Conservation (phyloP, 371 early-diverging fungal species). For the Rhizopus delemar region DNA sequence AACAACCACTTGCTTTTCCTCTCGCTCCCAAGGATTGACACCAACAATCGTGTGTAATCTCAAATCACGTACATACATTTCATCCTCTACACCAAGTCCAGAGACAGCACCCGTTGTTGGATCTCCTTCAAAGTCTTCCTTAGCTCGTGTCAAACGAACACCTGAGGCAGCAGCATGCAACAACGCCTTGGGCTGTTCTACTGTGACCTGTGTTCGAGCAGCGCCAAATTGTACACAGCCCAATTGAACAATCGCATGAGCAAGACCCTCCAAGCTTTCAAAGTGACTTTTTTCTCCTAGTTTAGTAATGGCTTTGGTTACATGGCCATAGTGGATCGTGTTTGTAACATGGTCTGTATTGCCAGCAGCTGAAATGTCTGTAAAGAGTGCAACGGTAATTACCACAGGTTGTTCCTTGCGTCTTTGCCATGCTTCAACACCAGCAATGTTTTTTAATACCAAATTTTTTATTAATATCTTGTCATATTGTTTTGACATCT, state of each 20-base stretch:
- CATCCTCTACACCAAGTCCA: conserved; percentile 42
- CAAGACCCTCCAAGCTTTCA: conserved; percentile 73
- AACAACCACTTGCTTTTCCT: conserved; percentile 88
- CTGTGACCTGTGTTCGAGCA: conserved; percentile 67
- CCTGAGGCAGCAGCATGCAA: conserved; percentile 89
- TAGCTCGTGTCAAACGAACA: conserved; percentile 79
- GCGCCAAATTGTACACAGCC: conserved; percentile 63
- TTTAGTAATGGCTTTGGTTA: conserved; percentile 75
- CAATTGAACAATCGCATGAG: conserved; percentile 64
- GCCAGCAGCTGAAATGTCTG: conserved; percentile 78
- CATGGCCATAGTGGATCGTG: conserved; percentile 83
- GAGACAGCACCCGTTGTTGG: conserved; percentile 48
- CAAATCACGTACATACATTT: conserved; percentile 81
- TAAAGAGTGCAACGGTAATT: conserved; percentile 73
- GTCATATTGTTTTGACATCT: conserved; percentile 48
- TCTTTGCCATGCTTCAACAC: conserved; percentile 94
- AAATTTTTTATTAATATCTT: conserved; percentile 82
- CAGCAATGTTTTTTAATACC: conserved; percentile 81
- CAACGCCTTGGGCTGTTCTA: conserved; percentile 91
- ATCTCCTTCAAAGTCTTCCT: conserved; percentile 40
- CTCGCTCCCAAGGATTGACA: conserved; percentile 94
- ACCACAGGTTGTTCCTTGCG: conserved; percentile 84
- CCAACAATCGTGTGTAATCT: conserved; percentile 87
- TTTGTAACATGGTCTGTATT: conserved; percentile 72
- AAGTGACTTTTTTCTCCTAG: conserved; percentile 75